phyloP scores from a whole-genome alignment of 495 filamentous ascomycete species.

The Penicillium cataractarum region DNA sequence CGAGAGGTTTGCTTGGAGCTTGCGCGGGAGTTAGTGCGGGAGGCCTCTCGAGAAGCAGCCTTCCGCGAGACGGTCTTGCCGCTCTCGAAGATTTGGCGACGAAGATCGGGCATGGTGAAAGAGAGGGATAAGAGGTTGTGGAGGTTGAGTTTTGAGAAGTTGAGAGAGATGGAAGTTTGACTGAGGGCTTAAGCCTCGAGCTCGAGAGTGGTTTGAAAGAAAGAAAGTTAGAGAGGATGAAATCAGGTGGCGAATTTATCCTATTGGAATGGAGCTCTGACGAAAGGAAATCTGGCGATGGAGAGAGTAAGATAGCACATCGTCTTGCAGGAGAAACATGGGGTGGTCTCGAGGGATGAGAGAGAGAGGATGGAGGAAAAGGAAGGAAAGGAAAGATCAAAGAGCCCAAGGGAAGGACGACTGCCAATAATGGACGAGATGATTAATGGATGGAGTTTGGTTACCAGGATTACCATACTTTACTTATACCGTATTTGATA shows the following conservation, averaged over 20 bases:
- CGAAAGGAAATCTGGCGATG: slow-evolving; percentile 21
- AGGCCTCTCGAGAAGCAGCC: slow-evolving; percentile 72
- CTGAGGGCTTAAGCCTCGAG: neutral
- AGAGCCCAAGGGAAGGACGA: neutral
- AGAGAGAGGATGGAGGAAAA: slow-evolving; percentile 13
- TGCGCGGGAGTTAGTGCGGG: slow-evolving; percentile 63
- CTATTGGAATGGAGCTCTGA: slow-evolving; percentile 35
- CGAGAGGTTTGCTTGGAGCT: slow-evolving; percentile 66
- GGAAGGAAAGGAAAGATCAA: slow-evolving; percentile 6
- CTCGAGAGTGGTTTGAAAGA: slow-evolving; percentile 1
- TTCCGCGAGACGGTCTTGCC: slow-evolving; percentile 93
- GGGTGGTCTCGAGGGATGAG: slow-evolving; percentile 12
- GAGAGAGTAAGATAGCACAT: slow-evolving; percentile 35
- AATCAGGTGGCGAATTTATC: slow-evolving; percentile 21
- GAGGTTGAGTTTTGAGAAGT: slow-evolving; percentile 9
- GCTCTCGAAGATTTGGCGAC: slow-evolving; percentile 79
- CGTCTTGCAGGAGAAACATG: slow-evolving; percentile 27
- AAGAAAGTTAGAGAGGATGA: slow-evolving; percentile 3
- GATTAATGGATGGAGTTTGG: neutral
- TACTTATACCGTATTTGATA: neutral
- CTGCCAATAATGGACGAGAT: slow-evolving; percentile 1
- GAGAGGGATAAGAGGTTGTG: slow-evolving; percentile 16
- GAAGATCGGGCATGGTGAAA: slow-evolving; percentile 57
- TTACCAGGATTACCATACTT: neutral
- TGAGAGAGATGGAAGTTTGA: neutral